Evolutionary conservation across 139 green algal species (phyloP).

Genomic region (Mesostigma viride): DNA sequence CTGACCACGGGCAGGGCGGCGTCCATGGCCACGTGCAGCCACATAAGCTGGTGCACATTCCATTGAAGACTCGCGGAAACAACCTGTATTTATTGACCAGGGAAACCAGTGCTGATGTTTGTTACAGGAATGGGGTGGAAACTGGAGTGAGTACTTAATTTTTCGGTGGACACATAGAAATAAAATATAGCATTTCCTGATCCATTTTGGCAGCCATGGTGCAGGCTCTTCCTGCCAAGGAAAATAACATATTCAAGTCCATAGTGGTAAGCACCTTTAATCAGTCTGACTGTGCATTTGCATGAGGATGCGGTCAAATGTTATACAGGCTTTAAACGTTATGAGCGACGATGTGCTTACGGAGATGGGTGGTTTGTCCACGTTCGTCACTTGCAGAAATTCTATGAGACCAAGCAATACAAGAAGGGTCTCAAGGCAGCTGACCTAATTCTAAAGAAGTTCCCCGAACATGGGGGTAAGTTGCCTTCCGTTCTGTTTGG

Average conservation of each 20-base stretch:
- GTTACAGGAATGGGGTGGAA: too few relatives aligned
- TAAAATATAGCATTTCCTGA: too few relatives aligned
- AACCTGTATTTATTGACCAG: too few relatives aligned
- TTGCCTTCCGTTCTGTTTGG: too few relatives aligned
- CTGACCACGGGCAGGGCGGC: too few relatives aligned
- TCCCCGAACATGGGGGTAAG: constrained; percentile 72
- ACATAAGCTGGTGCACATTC: too few relatives aligned
- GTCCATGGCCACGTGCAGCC: too few relatives aligned
- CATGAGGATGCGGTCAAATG: background rate
- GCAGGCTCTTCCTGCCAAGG: constrained; percentile 59
- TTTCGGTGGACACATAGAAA: too few relatives aligned
- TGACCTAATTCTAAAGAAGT: constrained; percentile 91
- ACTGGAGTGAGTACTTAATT: too few relatives aligned
- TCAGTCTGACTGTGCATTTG: background rate
- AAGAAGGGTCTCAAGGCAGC: constrained; percentile 94
- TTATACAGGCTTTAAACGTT: constrained; percentile 1
- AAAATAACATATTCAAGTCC: constrained; percentile 56
- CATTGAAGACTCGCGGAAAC: too few relatives aligned
- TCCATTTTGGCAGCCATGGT: constrained; percentile 24
- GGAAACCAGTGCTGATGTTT: too few relatives aligned
- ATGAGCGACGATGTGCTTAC: background rate
- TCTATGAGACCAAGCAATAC: constrained; percentile 94
- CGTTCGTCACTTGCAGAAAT: constrained; percentile 43
- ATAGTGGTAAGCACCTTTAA: constrained; percentile 18
- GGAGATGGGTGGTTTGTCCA: background rate